Base-by-base conservation (phyloP, 2,329 filamentous ascomycete genomes). In the Fusarium redolens region DNA sequence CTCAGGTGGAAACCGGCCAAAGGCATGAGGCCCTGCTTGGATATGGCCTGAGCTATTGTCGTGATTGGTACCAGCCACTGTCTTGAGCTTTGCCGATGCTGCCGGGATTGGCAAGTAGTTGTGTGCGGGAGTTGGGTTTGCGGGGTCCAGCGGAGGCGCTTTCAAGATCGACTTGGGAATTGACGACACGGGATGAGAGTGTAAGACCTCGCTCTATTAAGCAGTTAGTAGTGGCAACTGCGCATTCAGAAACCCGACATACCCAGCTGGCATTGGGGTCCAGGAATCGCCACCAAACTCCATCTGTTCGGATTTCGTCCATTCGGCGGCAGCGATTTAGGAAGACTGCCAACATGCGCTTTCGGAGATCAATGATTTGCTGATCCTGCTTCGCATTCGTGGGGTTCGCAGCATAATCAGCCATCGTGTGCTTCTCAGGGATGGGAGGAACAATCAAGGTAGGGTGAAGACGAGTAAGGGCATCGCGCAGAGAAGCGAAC, bases 261-360 rank as follows among this genome's bases (percentile, higher is more conserved):
- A 97, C 95, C 96, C 96, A 99, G 89, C 96, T 98, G 30, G 96
- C 95, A 81, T 99, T 98, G 15, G 97, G 96, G 80, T 99, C 96
- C 38, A 99, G 87, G 79, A 99, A 99, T 75, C 95, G 92, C 95
- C 96, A 98, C 91, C 95, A 97, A 31, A 99, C 95, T 5, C 96
- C 96, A 79, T 99, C 96, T 68, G 95, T 93, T 59, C 94, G 89
- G 33, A 99, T 92, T 65, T 96, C 92, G 77, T 96, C 93, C 96
- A 98, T 98, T 71, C 91, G 90, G 72, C 95, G 90, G 82, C 96
- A 99, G 54, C 96, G 89, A 79, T 99, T 99, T 55, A 99, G 82
- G 77, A 99, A 99, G 1, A 98, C 96, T 8, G 93, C 93, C 60
- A 99, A 83, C 96, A 99, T 99, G 77, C 96, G 93, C 85, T 98